These are phyloP conservation scores for Colletotrichum magnum DNA, from an alignment of 2,329 filamentous ascomycete species.

Conservation along the genomic window DNA sequence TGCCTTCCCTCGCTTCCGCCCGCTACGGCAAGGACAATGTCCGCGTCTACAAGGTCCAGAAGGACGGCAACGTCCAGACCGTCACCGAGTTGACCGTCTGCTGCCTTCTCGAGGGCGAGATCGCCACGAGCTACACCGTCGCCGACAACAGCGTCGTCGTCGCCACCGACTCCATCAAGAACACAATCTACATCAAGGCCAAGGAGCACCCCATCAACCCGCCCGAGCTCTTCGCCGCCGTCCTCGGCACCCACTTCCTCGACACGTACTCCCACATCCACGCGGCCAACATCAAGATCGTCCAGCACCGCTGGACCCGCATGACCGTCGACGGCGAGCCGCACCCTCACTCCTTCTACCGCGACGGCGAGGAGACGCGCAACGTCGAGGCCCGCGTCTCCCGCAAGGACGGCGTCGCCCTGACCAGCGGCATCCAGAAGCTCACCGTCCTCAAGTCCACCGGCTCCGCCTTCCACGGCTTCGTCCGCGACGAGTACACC, in stretches of 20 bases:
- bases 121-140: constrained; percentile 89
- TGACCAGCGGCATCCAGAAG: constrained; percentile 84
- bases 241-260: constrained; percentile 90
- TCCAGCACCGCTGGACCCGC: constrained; percentile 92
- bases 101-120: constrained; percentile 92
- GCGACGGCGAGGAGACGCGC: constrained; percentile 90
- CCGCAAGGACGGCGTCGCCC: constrained; percentile 77
- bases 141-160: constrained; percentile 97
- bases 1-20: constrained; percentile 73
- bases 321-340: constrained; percentile 89
- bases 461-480: constrained; percentile 95
- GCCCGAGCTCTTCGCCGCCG: constrained; percentile 90
- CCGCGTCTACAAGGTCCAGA: constrained; percentile 95
- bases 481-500: constrained; percentile 93
- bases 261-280: constrained; percentile 90
- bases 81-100: constrained; percentile 97
- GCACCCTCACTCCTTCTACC: constrained; percentile 95
- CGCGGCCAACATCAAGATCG: constrained; percentile 83
- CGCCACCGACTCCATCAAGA: constrained; percentile 98
- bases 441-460: constrained; percentile 96
- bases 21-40: constrained; percentile 98
- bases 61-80: constrained; percentile 83
- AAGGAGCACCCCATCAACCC: constrained; percentile 94
- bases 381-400: constrained; percentile 81
- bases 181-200: constrained; percentile 94